Conservation (phyloP, 2,329 filamentous ascomycete genomes). For the Aschersonia sp. region DNA sequence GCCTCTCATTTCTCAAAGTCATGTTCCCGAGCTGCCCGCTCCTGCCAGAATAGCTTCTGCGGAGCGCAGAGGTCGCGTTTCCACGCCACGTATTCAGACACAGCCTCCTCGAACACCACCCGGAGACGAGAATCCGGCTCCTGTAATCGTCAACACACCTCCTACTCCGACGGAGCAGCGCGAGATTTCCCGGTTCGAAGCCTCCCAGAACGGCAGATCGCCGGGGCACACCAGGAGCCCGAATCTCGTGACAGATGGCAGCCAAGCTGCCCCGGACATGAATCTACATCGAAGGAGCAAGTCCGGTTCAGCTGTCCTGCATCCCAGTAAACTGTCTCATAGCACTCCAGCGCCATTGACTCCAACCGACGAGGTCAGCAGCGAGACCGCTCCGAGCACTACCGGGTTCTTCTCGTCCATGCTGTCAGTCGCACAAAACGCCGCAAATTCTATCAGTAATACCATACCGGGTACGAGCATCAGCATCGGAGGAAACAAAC, state of each 20-base stretch:
- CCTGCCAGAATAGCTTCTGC: constrained; percentile 14
- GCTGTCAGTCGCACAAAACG: constrained; percentile 84
- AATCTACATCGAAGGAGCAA: constrained; percentile 48
- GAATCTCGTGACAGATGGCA: constrained; percentile 30
- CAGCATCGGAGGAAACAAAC: constrained; percentile 30
- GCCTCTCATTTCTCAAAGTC: not conserved
- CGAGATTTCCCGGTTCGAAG: constrained; percentile 7
- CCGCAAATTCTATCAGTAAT: constrained; percentile 60
- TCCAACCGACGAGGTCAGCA: constrained; percentile 57
- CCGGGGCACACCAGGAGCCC: constrained; percentile 12
- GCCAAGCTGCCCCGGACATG: constrained; percentile 54
- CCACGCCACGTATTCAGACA: constrained; percentile 16
- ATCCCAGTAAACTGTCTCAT: constrained; percentile 78
- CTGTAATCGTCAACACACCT: constrained; percentile 49
- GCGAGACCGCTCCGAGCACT: constrained; percentile 39
- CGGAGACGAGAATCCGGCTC: constrained; percentile 25
- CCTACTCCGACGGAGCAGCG: constrained; percentile 43
- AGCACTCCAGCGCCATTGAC: constrained; percentile 59
- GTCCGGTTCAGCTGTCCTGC: constrained; percentile 39
- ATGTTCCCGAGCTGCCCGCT: constrained; percentile 14
- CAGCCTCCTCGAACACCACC: constrained; percentile 33
- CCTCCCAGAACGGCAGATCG: constrained; percentile 14
- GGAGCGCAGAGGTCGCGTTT: constrained; percentile 13
- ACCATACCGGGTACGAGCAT: constrained; percentile 56
- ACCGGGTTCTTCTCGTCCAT: constrained; percentile 86